Percentiles rank a stretch among this genome's conserved stretches.
phyloP scores from a whole-genome alignment of 2,329 filamentous ascomycete species.

The Aspergillus udagawae region DNA sequence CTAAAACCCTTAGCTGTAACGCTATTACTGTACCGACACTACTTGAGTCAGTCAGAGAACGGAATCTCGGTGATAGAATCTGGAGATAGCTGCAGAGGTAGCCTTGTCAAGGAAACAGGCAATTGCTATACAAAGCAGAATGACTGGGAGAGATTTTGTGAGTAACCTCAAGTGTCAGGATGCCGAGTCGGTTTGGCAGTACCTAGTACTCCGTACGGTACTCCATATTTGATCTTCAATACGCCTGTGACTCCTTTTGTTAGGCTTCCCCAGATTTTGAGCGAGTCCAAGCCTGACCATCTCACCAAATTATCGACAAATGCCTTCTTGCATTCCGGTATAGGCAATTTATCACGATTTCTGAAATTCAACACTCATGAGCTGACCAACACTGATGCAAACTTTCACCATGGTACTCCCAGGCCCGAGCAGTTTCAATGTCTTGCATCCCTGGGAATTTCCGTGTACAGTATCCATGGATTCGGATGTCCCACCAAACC shows the following conservation, averaged over 20 bases:
- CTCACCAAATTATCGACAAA: neutral
- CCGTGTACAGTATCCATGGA: constrained; percentile 17
- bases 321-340: neutral
- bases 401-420: neutral
- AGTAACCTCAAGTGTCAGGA: neutral
- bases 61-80: neutral
- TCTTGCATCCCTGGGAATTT: constrained; percentile 15
- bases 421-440: constrained; percentile 7
- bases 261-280: neutral
- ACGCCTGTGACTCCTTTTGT: neutral
- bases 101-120: neutral
- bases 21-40: constrained; percentile 6
- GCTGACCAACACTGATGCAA: neutral
- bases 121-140: neutral
- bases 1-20: constrained; percentile 19
- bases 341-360: neutral
- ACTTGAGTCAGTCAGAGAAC: neutral
- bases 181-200: neutral
- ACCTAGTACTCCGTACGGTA: neutral
- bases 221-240: neutral
- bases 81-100: neutral
- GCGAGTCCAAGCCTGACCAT: neutral
- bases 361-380: neutral
- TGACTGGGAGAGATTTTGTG: neutral
- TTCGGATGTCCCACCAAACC: constrained; percentile 16